Evolutionary conservation across 2,329 filamentous ascomycete genomes (phyloP).

Genomic region (Cercospora canescens): DNA sequence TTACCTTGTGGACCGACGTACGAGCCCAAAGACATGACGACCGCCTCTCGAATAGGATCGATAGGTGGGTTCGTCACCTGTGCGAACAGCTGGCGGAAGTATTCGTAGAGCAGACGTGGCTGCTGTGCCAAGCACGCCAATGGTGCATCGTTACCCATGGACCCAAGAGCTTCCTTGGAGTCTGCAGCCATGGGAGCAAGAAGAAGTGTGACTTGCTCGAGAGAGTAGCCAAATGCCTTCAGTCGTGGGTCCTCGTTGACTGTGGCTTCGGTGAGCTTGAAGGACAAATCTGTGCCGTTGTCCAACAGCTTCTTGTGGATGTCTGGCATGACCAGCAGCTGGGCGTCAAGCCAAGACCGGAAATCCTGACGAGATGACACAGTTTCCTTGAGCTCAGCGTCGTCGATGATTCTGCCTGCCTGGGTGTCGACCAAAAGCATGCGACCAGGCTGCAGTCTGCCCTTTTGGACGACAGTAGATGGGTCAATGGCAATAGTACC

Average conservation of each 20-base stretch:
- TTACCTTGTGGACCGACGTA: slow-evolving; percentile 97
- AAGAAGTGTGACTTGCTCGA: slow-evolving; percentile 90
- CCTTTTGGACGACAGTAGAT: slow-evolving; percentile 87
- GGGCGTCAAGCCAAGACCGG: slow-evolving; percentile 80
- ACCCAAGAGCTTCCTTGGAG: slow-evolving; percentile 94
- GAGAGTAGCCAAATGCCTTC: slow-evolving; percentile 87
- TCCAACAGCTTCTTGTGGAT: slow-evolving; percentile 64
- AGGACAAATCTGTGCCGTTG: slow-evolving; percentile 63
- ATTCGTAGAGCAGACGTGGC: slow-evolving; percentile 87
- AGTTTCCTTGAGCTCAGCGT: slow-evolving; percentile 84
- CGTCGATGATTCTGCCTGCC: slow-evolving; percentile 89
- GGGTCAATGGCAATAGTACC: slow-evolving; percentile 91
- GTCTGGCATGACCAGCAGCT: slow-evolving; percentile 78
- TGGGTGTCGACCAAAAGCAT: slow-evolving; percentile 96
- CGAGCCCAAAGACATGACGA: slow-evolving; percentile 96
- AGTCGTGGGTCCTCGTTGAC: slow-evolving; percentile 84
- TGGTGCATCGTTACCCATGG: slow-evolving; percentile 96
- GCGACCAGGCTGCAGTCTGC: slow-evolving; percentile 86
- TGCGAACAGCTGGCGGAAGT: slow-evolving; percentile 96
- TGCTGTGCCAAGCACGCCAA: slow-evolving; percentile 88
- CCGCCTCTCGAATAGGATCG: slow-evolving; percentile 93
- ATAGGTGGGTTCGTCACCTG: slow-evolving; percentile 98
- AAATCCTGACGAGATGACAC: slow-evolving; percentile 89
- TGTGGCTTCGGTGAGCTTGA: slow-evolving; percentile 65
- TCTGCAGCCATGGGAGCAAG: slow-evolving; percentile 95